Evolutionary conservation across 805 yeast genomes (phyloP).

Genomic region (Kodamaea neixiangensis): DNA sequence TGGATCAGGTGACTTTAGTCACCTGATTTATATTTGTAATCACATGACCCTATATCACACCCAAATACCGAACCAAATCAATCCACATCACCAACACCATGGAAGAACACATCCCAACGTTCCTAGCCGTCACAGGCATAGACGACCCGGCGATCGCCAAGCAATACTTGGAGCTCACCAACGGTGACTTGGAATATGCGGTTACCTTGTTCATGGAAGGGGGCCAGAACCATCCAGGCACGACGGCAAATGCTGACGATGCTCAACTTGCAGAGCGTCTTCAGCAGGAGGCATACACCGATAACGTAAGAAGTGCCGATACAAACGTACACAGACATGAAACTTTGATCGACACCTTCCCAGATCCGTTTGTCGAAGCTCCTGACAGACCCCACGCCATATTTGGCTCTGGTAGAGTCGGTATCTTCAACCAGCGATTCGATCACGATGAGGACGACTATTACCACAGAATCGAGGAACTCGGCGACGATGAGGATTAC

Average conservation of each 20-base stretch:
- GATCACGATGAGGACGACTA: slow-evolving; percentile 40
- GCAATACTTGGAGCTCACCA: slow-evolving; percentile 78
- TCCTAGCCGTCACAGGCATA: slow-evolving; percentile 81
- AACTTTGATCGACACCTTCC: slow-evolving; percentile 57
- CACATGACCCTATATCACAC: not conserved
- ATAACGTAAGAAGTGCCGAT: slow-evolving; percentile 54
- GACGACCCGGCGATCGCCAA: slow-evolving; percentile 67
- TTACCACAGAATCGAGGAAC: slow-evolving; percentile 20
- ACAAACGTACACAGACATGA: slow-evolving; percentile 80
- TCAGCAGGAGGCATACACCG: slow-evolving; percentile 61
- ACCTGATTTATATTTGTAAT: too few species aligned
- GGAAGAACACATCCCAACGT: slow-evolving; percentile 63
- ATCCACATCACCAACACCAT: slow-evolving; percentile 16
- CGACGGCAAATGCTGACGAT: slow-evolving; percentile 29
- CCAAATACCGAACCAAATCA: not conserved
- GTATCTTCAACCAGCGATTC: slow-evolving; percentile 61
- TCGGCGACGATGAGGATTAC: slow-evolving; percentile 26
- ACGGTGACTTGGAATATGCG: slow-evolving; percentile 78
- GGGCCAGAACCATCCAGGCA: slow-evolving; percentile 7
- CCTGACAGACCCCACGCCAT: slow-evolving; percentile 38
- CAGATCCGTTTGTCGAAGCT: slow-evolving; percentile 8
- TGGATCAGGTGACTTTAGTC: too few species aligned
- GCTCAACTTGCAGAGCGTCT: slow-evolving; percentile 61
- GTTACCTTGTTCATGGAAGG: slow-evolving; percentile 65
- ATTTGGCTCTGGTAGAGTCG: slow-evolving; percentile 49